These are phyloP conservation scores for Oryza coarctata DNA, from an alignment of 176 grass and related monocot genomes.

Conservation along the genomic window DNA sequence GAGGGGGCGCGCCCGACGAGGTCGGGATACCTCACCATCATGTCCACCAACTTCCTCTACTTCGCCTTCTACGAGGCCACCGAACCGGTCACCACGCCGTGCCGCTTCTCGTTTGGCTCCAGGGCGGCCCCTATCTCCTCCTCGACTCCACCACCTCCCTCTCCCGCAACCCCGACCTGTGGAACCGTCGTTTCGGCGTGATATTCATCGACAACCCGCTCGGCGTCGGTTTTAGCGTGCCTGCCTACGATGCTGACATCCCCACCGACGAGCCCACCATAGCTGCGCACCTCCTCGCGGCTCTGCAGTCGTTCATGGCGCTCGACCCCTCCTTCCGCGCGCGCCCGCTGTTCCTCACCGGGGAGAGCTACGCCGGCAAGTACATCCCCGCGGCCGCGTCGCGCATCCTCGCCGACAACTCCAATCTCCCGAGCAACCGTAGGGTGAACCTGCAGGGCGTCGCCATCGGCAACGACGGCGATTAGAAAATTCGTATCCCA, in stretches of 20 bases:
- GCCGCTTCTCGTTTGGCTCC: constrained; percentile 70
- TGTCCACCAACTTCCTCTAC: constrained; percentile 34
- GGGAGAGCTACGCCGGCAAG: constrained; percentile 82
- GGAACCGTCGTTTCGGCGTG: constrained; percentile 68
- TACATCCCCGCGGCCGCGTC: constrained; percentile 53
- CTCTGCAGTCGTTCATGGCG: constrained; percentile 54
- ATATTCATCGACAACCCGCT: constrained; percentile 81
- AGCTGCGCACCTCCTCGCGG: constrained; percentile 48
- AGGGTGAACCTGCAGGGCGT: constrained; percentile 54
- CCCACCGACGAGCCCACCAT: constrained; percentile 54
- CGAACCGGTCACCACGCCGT: constrained; percentile 42
- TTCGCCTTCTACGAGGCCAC: constrained; percentile 72
- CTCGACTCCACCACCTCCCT: constrained; percentile 33
- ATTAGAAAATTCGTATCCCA: no score
- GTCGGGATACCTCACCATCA: constrained; percentile 53
- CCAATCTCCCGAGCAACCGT: not conserved
- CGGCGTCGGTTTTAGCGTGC: constrained; percentile 65
- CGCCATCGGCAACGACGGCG: constrained; percentile 70
- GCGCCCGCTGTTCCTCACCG: constrained; percentile 60
- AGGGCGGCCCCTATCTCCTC: constrained; percentile 62
- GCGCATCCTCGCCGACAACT: constrained; percentile 45
- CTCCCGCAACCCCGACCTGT: constrained; percentile 42
- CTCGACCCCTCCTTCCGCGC: constrained; percentile 40
- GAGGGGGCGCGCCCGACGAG: constrained; percentile 45
- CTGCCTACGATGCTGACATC: constrained; percentile 32